Percentiles rank a stretch among this genome's conserved stretches.
These are phyloP conservation scores for Jacaranda copaia DNA, from an alignment of 257 asterid species.

Conservation along the genomic window DNA sequence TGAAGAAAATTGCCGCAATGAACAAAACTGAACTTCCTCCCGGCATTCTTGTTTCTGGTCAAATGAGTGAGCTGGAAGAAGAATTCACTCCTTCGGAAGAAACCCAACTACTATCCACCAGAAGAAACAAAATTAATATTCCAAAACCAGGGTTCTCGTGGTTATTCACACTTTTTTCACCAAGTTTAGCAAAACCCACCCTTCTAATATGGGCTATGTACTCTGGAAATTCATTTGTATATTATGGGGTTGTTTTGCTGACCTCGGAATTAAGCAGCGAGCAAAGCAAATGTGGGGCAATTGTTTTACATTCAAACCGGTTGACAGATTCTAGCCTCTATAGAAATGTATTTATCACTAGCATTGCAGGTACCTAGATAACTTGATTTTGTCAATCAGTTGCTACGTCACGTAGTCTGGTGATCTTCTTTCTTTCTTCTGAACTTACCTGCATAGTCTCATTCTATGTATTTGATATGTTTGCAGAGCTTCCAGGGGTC, in stretches of 20 bases:
- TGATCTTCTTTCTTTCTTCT: neutral
- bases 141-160: slow-evolving; percentile 43
- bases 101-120: slow-evolving; percentile 41
- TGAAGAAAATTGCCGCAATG: slow-evolving; percentile 51
- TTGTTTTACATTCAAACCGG: neutral
- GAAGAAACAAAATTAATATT: neutral
- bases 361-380: slow-evolving; percentile 54
- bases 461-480: neutral
- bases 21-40: slow-evolving; percentile 58
- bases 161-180: slow-evolving; percentile 43
- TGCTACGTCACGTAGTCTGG: neutral
- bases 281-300: slow-evolving; percentile 39
- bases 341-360: slow-evolving; percentile 49
- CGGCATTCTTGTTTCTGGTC: slow-evolving; percentile 56
- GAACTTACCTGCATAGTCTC: neutral
- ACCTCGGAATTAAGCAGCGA: slow-evolving; percentile 56
- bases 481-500: slow-evolving; percentile 56
- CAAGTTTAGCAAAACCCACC: slow-evolving; percentile 49
- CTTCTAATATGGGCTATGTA: slow-evolving; percentile 54
- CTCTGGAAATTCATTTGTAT: slow-evolving; percentile 56
- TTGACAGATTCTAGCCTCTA: slow-evolving; percentile 48
- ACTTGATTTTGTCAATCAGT: neutral
- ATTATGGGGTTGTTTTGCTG: slow-evolving; percentile 54
- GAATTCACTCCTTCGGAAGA: slow-evolving; percentile 38
- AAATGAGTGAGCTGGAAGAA: slow-evolving; percentile 36